Conservation (phyloP, 371 early-diverging fungal genomes). For the Mucor irregularis region DNA sequence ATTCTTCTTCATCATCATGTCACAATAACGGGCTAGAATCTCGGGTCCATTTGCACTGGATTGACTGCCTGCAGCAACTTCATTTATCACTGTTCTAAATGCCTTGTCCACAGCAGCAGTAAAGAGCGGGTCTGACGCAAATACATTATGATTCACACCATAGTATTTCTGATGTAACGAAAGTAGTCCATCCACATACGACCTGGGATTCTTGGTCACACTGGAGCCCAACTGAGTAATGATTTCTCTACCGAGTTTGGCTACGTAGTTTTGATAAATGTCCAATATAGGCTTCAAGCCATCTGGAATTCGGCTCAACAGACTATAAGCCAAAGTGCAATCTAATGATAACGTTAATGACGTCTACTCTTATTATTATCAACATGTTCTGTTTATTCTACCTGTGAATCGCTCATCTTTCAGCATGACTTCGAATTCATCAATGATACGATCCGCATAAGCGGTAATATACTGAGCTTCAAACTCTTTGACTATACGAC, state of each 20-base stretch:
- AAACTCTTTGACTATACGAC: slow-evolving; percentile 69
- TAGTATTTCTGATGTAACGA: slow-evolving; percentile 67
- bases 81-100: slow-evolving; percentile 77
- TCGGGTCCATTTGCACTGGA: slow-evolving; percentile 68
- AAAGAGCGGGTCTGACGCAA: slow-evolving; percentile 69
- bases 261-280: slow-evolving; percentile 67
- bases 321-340: slow-evolving; percentile 69
- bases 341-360: slow-evolving; percentile 43
- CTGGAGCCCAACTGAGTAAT: slow-evolving; percentile 54
- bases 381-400: slow-evolving; percentile 9
- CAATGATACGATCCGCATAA: slow-evolving; percentile 65
- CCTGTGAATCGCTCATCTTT: slow-evolving; percentile 65
- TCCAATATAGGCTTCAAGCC: slow-evolving; percentile 66
- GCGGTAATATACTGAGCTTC: slow-evolving; percentile 75
- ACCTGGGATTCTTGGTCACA: slow-evolving; percentile 68
- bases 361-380: neutral
- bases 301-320: slow-evolving; percentile 64
- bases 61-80: slow-evolving; percentile 33
- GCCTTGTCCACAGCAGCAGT: slow-evolving; percentile 87
- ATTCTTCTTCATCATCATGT: slow-evolving; percentile 72
- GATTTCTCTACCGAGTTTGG: slow-evolving; percentile 59
- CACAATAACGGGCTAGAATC: slow-evolving; percentile 81
- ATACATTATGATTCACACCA: slow-evolving; percentile 60
- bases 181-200: slow-evolving; percentile 68
- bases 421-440: slow-evolving; percentile 74